Percentiles rank a stretch among this genome's conserved stretches.
phyloP scores from a whole-genome alignment of 768 basidiomycete species.

The Xerocomellus intermedius region DNA sequence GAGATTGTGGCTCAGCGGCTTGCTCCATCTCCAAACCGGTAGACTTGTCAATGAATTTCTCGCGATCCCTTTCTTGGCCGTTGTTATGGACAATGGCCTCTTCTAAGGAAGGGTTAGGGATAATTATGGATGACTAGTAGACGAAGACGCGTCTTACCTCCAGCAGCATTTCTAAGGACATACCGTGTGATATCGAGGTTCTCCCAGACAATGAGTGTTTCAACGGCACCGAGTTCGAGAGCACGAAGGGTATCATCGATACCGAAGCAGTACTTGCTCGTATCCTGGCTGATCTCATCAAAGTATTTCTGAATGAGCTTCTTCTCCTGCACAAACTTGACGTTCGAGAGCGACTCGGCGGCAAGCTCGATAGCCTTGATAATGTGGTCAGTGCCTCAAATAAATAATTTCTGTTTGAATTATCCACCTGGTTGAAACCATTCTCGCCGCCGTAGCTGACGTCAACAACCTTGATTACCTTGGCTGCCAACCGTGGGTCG shows the following conservation, averaged over 20 bases:
- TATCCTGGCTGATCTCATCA: slow-evolving; percentile 98
- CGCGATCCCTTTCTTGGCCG: slow-evolving; percentile 89
- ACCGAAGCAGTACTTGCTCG: slow-evolving; percentile 95
- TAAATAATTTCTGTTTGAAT: neutral
- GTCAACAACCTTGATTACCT: slow-evolving; percentile 97
- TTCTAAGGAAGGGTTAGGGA: slow-evolving; percentile 46
- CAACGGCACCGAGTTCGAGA: slow-evolving; percentile 93
- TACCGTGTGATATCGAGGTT: slow-evolving; percentile 91
- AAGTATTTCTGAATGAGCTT: slow-evolving; percentile 97
- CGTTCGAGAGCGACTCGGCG: slow-evolving; percentile 92
- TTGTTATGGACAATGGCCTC: slow-evolving; percentile 79
- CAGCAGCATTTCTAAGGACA: slow-evolving; percentile 86
- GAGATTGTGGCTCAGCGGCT: slow-evolving; percentile 70
- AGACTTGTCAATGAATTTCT: slow-evolving; percentile 93
- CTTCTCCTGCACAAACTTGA: slow-evolving; percentile 99
- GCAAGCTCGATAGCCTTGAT: slow-evolving; percentile 92
- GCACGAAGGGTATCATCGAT: slow-evolving; percentile 96
- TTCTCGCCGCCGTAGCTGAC: slow-evolving; percentile 99
- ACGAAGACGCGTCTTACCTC: slow-evolving; percentile 48
- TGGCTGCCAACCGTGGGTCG: slow-evolving; percentile 80
- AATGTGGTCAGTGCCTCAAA: neutral
- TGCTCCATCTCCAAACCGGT: slow-evolving; percentile 97
- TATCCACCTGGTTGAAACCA: slow-evolving; percentile 93
- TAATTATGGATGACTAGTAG: neutral
- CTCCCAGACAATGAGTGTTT: slow-evolving; percentile 98